Conservation (phyloP, 2,329 filamentous ascomycete genomes). For the Aspergillus tanneri region DNA sequence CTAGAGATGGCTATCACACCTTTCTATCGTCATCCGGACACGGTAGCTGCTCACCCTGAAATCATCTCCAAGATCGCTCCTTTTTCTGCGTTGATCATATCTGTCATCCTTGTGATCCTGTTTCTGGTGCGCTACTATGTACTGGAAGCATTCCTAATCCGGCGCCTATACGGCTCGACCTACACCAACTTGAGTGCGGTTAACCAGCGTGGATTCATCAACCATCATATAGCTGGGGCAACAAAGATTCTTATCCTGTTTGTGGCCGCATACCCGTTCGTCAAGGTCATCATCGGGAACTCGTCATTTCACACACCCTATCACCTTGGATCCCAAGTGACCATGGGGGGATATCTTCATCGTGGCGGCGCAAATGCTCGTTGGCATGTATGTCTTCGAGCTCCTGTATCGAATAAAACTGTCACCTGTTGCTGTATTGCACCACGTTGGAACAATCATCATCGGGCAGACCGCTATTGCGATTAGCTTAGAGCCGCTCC, state of each 20-base stretch:
- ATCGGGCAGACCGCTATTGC: conserved; percentile 47
- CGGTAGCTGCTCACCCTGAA: conserved; percentile 5
- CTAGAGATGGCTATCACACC: not conserved
- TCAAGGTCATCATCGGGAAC: conserved; percentile 38
- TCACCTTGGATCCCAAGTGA: conserved; percentile 31
- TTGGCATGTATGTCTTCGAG: conserved; percentile 51
- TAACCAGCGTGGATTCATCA: conserved; percentile 45
- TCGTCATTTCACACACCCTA: conserved; percentile 35
- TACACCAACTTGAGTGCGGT: conserved; percentile 39
- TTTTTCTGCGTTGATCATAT: conserved; percentile 30
- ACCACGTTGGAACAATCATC: conserved; percentile 44
- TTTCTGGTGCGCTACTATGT: conserved; percentile 47
- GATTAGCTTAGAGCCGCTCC: conserved; percentile 31
- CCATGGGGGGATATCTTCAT: conserved; percentile 44
- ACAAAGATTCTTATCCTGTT: conserved; percentile 45
- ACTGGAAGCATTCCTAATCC: conserved; percentile 43
- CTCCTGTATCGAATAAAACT: conserved; percentile 45
- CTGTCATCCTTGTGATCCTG: conserved; percentile 27
- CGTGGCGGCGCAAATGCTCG: conserved; percentile 42
- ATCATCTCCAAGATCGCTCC: conserved; percentile 26
- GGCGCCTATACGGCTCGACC: conserved; percentile 33
- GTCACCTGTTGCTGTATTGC: conserved; percentile 43
- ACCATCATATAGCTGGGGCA: conserved; percentile 47
- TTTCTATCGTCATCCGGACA: not conserved
- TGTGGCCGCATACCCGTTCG: conserved; percentile 44